Base-by-base conservation (phyloP, 2,329 filamentous ascomycete species). In the Diaporthe batatas region DNA sequence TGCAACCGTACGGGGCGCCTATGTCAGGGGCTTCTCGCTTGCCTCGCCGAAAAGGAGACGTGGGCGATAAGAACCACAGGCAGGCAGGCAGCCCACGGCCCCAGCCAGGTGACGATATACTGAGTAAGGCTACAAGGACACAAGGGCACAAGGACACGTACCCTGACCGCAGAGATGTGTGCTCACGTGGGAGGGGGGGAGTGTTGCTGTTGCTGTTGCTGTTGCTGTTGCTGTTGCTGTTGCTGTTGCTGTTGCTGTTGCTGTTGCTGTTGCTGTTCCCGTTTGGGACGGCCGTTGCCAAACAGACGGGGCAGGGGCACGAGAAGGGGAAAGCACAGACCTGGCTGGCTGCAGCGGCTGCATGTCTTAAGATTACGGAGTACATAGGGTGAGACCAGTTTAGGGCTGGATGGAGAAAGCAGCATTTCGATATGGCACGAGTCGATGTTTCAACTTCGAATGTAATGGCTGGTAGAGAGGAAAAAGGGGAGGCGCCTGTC, bases 1-100 rank as follows among this genome's bases (percentile, higher is more conserved):
- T 70, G 68, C 54, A 70, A 51, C 54, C 11, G 42, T 70, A 70
- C 54, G 54, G 68, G 67, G 67, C 29, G n/a, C 68, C n/a, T 51
- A 51, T 58, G 54, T 59, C 68, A 58, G 68, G 68, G 54, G 54
- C 68, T 70, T 42, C 42, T 69, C 42, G 67, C 53, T 54, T 57
- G 14, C 32, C 12, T 67, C n/a, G 62, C 62, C 44, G 62, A 67
- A 67, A 67, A 67, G 62, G 62, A 53, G 62, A 67, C 47, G 53
- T 67, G n/a, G 32, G 62, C 62, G 68, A 70, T 59, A 59, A 59
- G 68, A 59, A 39, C 51, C 32, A 59, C 32, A 70, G 39, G 54
- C 32, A 42, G 1, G 67, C 49, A 57, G n/a, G n/a, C n/a, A n/a
- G n/a, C n/a, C n/a, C n/a, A n/a, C n/a, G n/a, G n/a, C n/a, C n/a